Percentiles rank a stretch among this genome's conserved stretches.
These are phyloP conservation scores for Serendipita sp. DNA, from an alignment of 768 basidiomycete species.

Conservation along the genomic window DNA sequence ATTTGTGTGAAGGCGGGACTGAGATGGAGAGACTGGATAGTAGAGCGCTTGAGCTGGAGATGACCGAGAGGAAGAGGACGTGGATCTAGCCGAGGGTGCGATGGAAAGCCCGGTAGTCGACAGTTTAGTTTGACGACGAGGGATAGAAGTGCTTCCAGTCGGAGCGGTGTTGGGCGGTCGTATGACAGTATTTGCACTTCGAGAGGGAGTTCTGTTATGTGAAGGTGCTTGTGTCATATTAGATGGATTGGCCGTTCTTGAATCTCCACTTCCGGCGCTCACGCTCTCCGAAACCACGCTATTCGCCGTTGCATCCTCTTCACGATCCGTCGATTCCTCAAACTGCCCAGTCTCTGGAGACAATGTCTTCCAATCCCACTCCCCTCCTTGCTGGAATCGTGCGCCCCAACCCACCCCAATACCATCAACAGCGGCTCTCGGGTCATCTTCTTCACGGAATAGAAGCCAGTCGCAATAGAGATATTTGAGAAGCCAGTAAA, in stretches of 20 bases:
- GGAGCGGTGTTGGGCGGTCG: neutral
- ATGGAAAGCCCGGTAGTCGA: constrained; percentile 22
- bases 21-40: constrained; percentile 8
- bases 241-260: neutral
- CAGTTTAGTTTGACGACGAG: constrained; percentile 14
- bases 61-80: constrained; percentile 11
- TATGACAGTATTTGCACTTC: neutral
- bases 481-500: constrained; percentile 66
- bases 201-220: neutral
- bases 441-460: constrained; percentile 56
- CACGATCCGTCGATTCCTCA: constrained; percentile 9
- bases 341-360: constrained; percentile 22
- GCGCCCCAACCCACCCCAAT: constrained; percentile 52
- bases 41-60: neutral
- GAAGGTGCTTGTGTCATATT: neutral
- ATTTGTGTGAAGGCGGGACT: constrained; percentile 15
- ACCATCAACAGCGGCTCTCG: constrained; percentile 48
- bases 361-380: constrained; percentile 61
- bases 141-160: neutral
- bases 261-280: constrained; percentile 13
- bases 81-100: constrained; percentile 24
- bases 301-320: constrained; percentile 20
- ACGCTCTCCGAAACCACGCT: constrained; percentile 23
- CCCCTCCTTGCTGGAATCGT: constrained; percentile 32
- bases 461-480: constrained; percentile 62